Conservation (phyloP, 768 basidiomycete species). For the Agaricus sinodeliciosus region DNA sequence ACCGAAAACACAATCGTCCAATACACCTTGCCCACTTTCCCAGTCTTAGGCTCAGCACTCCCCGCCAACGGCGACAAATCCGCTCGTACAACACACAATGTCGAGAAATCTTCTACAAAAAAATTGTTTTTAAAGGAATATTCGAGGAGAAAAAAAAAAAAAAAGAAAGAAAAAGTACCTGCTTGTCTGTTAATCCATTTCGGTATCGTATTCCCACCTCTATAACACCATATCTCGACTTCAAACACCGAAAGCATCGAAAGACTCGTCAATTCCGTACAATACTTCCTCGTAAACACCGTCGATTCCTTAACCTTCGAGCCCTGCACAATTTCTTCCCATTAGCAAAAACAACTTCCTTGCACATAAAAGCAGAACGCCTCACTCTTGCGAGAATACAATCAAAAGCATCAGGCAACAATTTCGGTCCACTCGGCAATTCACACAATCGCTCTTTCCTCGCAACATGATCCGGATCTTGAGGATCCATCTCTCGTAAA, state of each 20-base stretch:
- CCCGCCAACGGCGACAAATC: constrained; percentile 67
- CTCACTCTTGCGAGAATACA: constrained; percentile 67
- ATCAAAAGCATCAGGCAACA: constrained; percentile 80
- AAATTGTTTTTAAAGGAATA: too few relatives aligned
- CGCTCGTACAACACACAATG: constrained; percentile 71
- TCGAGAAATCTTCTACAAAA: constrained; percentile 58
- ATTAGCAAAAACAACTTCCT: neutral
- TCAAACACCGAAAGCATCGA: constrained; percentile 75
- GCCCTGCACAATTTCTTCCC: constrained; percentile 31
- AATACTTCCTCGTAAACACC: constrained; percentile 77
- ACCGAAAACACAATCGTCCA: constrained; percentile 84
- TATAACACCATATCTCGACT: constrained; percentile 80
- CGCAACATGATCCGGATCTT: constrained; percentile 58
- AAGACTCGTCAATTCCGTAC: constrained; percentile 72
- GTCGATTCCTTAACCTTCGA: constrained; percentile 77
- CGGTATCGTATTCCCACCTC: constrained; percentile 65
- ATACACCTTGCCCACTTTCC: constrained; percentile 61
- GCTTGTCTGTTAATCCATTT: constrained; percentile 67
- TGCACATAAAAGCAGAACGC: constrained; percentile 10
- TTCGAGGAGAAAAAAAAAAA: neutral
- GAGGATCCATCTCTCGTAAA: constrained; percentile 57
- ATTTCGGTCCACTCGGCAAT: constrained; percentile 67
- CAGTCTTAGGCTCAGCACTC: constrained; percentile 62
- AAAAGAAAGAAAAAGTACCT: constrained; percentile 26
- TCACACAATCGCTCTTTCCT: constrained; percentile 65